Evolutionary conservation across 2,329 filamentous ascomycete species (phyloP).

Genomic region (Aspergillus versicolor): DNA sequence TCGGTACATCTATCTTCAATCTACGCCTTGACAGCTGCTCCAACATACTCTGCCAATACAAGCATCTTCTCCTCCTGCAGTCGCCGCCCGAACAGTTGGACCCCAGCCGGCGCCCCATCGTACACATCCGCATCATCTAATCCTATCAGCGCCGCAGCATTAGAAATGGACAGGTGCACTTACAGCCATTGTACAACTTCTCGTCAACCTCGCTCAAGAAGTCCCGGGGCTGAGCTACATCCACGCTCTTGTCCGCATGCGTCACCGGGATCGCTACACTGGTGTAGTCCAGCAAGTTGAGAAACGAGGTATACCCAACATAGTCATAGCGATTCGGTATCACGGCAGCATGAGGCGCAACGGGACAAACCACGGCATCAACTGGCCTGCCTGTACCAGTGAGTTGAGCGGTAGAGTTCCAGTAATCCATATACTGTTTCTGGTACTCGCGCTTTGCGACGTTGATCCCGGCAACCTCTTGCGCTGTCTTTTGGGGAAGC

Average conservation of each 20-base stretch:
- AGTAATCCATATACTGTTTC: conserved; percentile 62
- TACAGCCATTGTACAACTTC: conserved; percentile 50
- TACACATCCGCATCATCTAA: conserved; percentile 51
- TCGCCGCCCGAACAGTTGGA: conserved; percentile 51
- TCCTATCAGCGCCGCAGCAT: not conserved
- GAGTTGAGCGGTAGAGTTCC: conserved; percentile 55
- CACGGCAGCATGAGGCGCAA: conserved; percentile 44
- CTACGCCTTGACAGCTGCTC: conserved; percentile 5
- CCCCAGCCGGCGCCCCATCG: conserved; percentile 48
- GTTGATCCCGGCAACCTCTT: conserved; percentile 50
- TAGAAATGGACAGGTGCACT: conserved; percentile 23
- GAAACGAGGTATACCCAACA: conserved; percentile 45
- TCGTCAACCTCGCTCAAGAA: conserved; percentile 46
- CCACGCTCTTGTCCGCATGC: conserved; percentile 51
- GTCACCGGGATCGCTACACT: conserved; percentile 57
- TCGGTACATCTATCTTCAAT: not conserved
- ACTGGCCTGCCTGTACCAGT: conserved; percentile 54
- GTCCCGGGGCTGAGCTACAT: conserved; percentile 39
- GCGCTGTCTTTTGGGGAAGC: conserved; percentile 39
- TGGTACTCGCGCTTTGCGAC: conserved; percentile 56
- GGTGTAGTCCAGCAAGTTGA: conserved; percentile 60
- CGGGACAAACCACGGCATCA: conserved; percentile 50
- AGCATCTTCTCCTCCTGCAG: conserved; percentile 54
- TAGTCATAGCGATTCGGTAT: conserved; percentile 46
- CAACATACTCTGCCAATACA: conserved; percentile 44